Base-by-base conservation (phyloP, 768 basidiomycete species). In the Boletus reticulatus region DNA sequence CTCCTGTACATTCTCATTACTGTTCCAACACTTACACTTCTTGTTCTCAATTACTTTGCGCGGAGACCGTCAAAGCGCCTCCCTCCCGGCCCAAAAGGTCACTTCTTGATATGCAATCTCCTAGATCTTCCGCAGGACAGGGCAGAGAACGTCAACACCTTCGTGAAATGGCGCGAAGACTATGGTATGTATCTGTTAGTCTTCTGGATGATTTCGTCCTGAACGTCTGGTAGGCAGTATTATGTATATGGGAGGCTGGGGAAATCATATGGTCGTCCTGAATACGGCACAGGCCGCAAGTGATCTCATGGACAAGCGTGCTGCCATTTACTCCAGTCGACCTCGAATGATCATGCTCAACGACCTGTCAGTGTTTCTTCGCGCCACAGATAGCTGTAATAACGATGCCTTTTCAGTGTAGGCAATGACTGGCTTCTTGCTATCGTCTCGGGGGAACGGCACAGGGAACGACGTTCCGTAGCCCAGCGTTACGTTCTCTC, bases 401-500 rank as follows among this genome's bases (percentile, higher is more conserved):
- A n/a, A 41, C 31, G 1, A 46, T 9, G 19, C 27, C 13, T 11
- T 22, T 17, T 41, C 38, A 53, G 52, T 14, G 45, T 34, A 38
- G 52, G 52, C 3, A 47, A 47, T 14, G 16, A 47, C 37, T 53
- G 52, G 52, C 29, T 53, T 32, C 31, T 56, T 9, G 32, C 34
- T 2, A 19, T 17, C 29, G 29, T 46, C 29, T 52, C 60, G 2
- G 57, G 60, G 8, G 57, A 61, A 31, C 46, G 32, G 10, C 60
- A 61, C 41, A 52, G 20, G 38, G 41, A 55, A 36, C 57, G 47
- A 17, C 57, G 57, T 8, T 32, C 60, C 29, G 5, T 61, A 17
- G 53, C 53, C 9, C 57, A 42, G 19, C 60, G 60, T 11, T 58
- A 61, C 48, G 55, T 58, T n/a, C 19, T 55, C 14, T n/a, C 46